These are phyloP conservation scores for Paxillus rubicundulus DNA, from an alignment of 768 basidiomycete genomes.

Conservation along the genomic window DNA sequence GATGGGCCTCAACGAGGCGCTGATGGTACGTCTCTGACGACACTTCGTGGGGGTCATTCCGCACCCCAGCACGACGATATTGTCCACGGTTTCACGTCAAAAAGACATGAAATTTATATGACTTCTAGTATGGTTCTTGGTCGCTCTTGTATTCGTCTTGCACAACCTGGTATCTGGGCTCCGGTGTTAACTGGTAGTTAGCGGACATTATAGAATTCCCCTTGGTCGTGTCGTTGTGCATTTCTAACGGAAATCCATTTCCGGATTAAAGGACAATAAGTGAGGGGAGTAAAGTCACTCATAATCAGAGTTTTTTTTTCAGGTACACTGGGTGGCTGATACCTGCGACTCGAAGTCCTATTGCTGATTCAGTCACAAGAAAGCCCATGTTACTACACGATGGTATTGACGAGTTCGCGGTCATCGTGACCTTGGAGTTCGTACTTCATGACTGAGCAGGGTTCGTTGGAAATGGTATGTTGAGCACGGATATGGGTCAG, in stretches of 20 bases:
- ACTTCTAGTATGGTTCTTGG: background rate
- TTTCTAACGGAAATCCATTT: background rate
- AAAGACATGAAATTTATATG: background rate
- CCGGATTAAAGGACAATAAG: background rate
- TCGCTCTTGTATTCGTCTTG: background rate
- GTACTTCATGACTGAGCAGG: too few relatives aligned
- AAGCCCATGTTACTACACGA: too few relatives aligned
- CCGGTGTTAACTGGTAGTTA: background rate
- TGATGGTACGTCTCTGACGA: background rate
- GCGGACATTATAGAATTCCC: background rate
- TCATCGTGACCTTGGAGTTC: too few relatives aligned
- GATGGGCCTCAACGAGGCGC: background rate
- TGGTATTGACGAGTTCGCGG: too few relatives aligned
- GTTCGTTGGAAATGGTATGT: too few relatives aligned
- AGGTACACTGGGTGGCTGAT: conserved; percentile 22
- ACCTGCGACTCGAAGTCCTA: conserved; percentile 20
- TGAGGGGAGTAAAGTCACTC: too few relatives aligned
- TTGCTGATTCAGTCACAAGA: conserved; percentile 8
- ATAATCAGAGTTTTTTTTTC: too few relatives aligned
- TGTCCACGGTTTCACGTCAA: background rate
- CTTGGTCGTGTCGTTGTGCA: background rate
- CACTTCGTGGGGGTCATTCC: background rate
- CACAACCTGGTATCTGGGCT: background rate
- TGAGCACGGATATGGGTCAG: too few relatives aligned
- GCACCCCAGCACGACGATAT: background rate